Evolutionary conservation across 192 early-diverging fungal species (phyloP).

Genomic region (Backusella liffmaniae): DNA sequence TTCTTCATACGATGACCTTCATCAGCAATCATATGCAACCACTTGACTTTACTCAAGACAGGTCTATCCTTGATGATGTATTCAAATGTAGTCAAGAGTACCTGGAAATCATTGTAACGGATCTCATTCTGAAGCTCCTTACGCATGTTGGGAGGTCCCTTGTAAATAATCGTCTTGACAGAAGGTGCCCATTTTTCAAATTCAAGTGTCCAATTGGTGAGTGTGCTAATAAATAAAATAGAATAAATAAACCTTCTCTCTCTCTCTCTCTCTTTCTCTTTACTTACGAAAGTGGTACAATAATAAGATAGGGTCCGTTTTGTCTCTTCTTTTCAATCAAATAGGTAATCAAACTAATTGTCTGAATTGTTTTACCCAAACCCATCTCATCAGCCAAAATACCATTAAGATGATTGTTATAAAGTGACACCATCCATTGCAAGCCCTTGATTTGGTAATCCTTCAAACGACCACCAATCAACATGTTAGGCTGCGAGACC

Average conservation of each 20-base stretch:
- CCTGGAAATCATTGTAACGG: slow-evolving; percentile 82
- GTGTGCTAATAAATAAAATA: slow-evolving; percentile 49
- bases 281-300: slow-evolving; percentile 88
- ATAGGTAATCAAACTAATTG: slow-evolving; percentile 94
- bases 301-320: slow-evolving; percentile 93
- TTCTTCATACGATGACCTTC: slow-evolving; percentile 99
- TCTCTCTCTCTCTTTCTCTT: background rate
- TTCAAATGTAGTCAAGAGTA: slow-evolving; percentile 96
- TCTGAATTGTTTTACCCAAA: slow-evolving; percentile 89
- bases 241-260: background rate
- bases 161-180: slow-evolving; percentile 88
- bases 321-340: slow-evolving; percentile 94
- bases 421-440: slow-evolving; percentile 99
- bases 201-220: slow-evolving; percentile 96
- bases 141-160: slow-evolving; percentile 79
- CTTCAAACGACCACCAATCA: slow-evolving; percentile 91
- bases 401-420: slow-evolving; percentile 98
- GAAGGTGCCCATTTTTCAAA: slow-evolving; percentile 98
- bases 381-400: slow-evolving; percentile 98
- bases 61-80: slow-evolving; percentile 93
- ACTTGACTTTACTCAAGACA: slow-evolving; percentile 86
- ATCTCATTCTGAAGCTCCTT: slow-evolving; percentile 72
- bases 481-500: slow-evolving; percentile 75
- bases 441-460: slow-evolving; percentile 97
- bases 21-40: slow-evolving; percentile 98